Evolutionary conservation across 305 asterid genomes (phyloP).

Genomic region (Fraxinus nigra): DNA sequence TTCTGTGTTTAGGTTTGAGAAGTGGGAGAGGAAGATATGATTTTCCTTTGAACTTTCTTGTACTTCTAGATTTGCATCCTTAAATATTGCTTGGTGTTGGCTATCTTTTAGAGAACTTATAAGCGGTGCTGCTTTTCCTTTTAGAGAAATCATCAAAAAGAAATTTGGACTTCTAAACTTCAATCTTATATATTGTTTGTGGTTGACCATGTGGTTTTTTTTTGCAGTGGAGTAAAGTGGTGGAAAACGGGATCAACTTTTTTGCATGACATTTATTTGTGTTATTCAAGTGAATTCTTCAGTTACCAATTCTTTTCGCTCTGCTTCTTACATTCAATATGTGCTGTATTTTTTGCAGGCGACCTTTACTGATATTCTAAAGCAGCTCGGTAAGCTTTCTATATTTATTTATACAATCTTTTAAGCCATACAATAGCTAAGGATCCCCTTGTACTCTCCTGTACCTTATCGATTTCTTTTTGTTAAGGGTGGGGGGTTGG

Average conservation of each 20-base stretch:
- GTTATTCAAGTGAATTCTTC: background rate
- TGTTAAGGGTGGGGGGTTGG: background rate
- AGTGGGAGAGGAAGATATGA: background rate
- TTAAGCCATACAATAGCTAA: background rate
- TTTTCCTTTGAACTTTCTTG: background rate
- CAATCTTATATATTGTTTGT: background rate
- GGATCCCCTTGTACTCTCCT: background rate
- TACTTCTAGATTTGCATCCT: background rate
- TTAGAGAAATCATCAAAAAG: no score
- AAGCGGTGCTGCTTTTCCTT: background rate
- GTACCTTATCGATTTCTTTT: background rate
- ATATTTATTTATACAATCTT: no score
- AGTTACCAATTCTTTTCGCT: background rate
- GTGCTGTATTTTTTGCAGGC: conserved; percentile 35
- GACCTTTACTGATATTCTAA: conserved; percentile 49
- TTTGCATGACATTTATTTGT: background rate
- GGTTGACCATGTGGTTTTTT: background rate
- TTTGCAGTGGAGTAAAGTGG: background rate
- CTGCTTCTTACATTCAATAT: background rate
- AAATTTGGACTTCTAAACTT: background rate
- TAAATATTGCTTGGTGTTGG: background rate
- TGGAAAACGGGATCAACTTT: background rate
- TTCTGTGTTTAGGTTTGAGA: background rate
- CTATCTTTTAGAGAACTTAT: background rate
- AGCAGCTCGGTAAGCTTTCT: conserved; percentile 41